phyloP scores from a whole-genome alignment of 305 asterid genomes.

The Stenogyne calaminthoides region DNA sequence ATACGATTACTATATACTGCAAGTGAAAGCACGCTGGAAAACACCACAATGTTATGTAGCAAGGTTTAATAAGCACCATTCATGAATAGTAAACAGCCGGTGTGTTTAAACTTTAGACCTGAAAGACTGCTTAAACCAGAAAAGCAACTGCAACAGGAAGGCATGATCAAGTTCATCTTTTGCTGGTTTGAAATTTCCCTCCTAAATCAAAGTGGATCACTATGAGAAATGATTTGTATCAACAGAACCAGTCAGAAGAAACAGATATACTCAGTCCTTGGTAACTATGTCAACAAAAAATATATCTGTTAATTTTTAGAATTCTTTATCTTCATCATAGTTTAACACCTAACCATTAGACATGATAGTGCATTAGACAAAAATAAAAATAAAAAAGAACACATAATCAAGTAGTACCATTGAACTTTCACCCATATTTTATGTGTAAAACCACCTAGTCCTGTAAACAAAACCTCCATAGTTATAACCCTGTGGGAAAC shows the following conservation, averaged over 20 bases:
- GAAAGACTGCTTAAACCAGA: slow-evolving; percentile 98
- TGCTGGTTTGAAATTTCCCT: slow-evolving; percentile 73
- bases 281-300: slow-evolving; percentile 9
- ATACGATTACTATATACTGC: slow-evolving; percentile 7
- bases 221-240: slow-evolving; percentile 34
- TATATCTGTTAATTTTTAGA: slow-evolving; percentile 1
- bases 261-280: slow-evolving; percentile 25
- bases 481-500: not conserved
- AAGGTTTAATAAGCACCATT: slow-evolving; percentile 18
- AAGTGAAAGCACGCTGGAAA: slow-evolving; percentile 14
- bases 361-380: not conserved
- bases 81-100: slow-evolving; percentile 20
- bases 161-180: slow-evolving; percentile 78
- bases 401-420: not conserved
- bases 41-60: slow-evolving; percentile 19
- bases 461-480: slow-evolving; percentile 12
- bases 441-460: not conserved
- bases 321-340: slow-evolving; percentile 2
- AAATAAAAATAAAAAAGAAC: too few relatives aligned
- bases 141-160: slow-evolving; percentile 88
- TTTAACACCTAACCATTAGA: not conserved
- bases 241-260: slow-evolving; percentile 19
- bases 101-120: slow-evolving; percentile 57
- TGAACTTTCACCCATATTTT: not conserved
- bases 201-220: slow-evolving; percentile 50